phyloP scores from a whole-genome alignment of 1,139 yeast species.

The Hansenula lynferdii region DNA sequence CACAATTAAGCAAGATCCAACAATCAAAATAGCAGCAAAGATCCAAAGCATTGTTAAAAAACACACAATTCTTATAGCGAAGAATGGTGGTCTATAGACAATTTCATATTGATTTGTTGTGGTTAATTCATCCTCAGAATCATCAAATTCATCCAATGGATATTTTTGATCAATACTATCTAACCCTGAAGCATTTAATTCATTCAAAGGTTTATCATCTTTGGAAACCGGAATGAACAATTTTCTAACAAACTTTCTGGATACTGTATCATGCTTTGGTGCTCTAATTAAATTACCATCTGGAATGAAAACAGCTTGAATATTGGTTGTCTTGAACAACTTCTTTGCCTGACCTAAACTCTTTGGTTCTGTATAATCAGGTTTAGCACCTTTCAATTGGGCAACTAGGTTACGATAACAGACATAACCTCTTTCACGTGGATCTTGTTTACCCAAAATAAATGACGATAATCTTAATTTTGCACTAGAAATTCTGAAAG shows the following conservation, averaged over 20 bases:
- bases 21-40: constrained; percentile 52
- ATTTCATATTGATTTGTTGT: constrained; percentile 60
- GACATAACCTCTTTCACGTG: constrained; percentile 71
- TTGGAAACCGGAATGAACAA: constrained; percentile 81
- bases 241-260: constrained; percentile 56
- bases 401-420: constrained; percentile 51
- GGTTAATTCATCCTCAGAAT: constrained; percentile 41
- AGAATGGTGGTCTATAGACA: constrained; percentile 84
- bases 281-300: constrained; percentile 84
- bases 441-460: constrained; percentile 61
- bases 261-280: constrained; percentile 75
- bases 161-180: constrained; percentile 6
- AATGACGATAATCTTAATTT: constrained; percentile 73
- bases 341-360: constrained; percentile 41
- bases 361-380: constrained; percentile 60
- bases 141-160: constrained; percentile 41
- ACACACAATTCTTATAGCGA: constrained; percentile 51
- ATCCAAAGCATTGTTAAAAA: constrained; percentile 65
- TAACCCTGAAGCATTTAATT: constrained; percentile 29
- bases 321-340: constrained; percentile 36
- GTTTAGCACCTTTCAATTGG: constrained; percentile 35
- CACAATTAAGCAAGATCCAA: constrained; percentile 30
- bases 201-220: constrained; percentile 60
- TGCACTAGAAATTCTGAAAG: constrained; percentile 53
- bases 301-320: constrained; percentile 57